These are phyloP conservation scores for Rhizopogon roseolus DNA, from an alignment of 768 basidiomycete genomes.

Conservation along the genomic window DNA sequence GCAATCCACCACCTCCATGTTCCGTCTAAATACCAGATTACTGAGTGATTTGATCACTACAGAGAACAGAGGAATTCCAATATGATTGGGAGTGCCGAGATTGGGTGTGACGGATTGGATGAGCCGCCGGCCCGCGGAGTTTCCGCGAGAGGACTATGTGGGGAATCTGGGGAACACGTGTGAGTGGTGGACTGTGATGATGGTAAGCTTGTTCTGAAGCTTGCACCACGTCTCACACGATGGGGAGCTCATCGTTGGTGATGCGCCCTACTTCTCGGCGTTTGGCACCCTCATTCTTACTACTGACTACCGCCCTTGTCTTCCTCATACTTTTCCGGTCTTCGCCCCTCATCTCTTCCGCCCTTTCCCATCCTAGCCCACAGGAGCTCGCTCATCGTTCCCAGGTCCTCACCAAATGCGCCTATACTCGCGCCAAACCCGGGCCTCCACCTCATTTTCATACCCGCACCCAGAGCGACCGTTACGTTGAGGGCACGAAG, in stretches of 20 bases:
- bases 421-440: constrained; percentile 32
- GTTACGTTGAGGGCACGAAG: constrained; percentile 57
- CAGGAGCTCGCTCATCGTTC: constrained; percentile 9
- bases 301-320: neutral
- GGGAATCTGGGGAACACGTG: too few relatives aligned
- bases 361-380: neutral
- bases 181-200: too few relatives aligned
- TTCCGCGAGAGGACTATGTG: too few relatives aligned
- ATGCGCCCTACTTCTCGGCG: neutral
- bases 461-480: constrained; percentile 52
- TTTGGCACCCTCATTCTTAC: neutral
- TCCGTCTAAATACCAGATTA: too few relatives aligned
- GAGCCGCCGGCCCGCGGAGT: too few relatives aligned
- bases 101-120: too few relatives aligned
- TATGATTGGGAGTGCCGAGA: too few relatives aligned
- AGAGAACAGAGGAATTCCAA: too few relatives aligned
- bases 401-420: constrained; percentile 39
- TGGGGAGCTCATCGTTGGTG: neutral
- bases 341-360: neutral
- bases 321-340: neutral
- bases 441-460: constrained; percentile 45
- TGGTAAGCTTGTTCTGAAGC: neutral
- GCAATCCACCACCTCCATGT: too few relatives aligned
- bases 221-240: neutral
- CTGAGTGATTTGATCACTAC: too few relatives aligned